A percentile compares a stretch with the other conserved stretches of the same genome.
Conservation (phyloP, 75 land plant genomes). For the Pinus taeda region DNA sequence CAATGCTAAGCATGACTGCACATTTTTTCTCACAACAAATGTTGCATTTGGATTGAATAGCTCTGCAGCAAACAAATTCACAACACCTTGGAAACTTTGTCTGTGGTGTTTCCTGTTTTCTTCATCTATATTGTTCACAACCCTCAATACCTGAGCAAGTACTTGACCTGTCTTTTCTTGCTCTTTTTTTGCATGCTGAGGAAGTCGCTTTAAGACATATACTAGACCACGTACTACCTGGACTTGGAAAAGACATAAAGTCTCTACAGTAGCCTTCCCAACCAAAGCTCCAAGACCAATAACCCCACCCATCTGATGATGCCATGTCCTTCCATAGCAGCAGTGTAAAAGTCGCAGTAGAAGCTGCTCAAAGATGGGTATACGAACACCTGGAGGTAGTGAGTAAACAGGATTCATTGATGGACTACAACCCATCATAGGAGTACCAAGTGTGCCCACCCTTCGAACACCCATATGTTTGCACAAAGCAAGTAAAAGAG, state of each 20-base stretch:
- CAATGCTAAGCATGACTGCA: constrained; percentile 94
- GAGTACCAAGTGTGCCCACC: constrained; percentile 80
- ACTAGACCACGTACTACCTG: constrained; percentile 83
- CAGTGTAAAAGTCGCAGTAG: constrained; percentile 94
- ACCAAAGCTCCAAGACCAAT: constrained; percentile 99
- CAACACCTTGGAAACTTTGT: constrained; percentile 95
- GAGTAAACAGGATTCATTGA: constrained; percentile 97
- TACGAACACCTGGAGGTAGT: constrained; percentile 94
- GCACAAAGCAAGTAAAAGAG: constrained; percentile 80
- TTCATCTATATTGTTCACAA: constrained; percentile 98
- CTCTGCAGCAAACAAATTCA: constrained; percentile 89
- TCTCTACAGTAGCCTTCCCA: constrained; percentile 96
- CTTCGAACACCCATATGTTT: constrained; percentile 75
- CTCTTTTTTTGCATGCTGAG: constrained; percentile 91
- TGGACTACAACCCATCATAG: constrained; percentile 99
- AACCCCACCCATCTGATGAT: constrained; percentile 99
- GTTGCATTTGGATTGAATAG: constrained; percentile 95
- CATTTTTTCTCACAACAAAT: constrained; percentile 82
- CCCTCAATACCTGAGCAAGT: constrained; percentile 91
- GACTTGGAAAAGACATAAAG: constrained; percentile 87
- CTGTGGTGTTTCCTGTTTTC: constrained; percentile 83
- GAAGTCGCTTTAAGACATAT: constrained; percentile 88
- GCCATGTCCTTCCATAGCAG: constrained; percentile 98
- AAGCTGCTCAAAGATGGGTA: constrained; percentile 97
- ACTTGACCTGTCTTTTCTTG: constrained; percentile 99